Evolutionary conservation across 176 grass and related monocot genomes (phyloP).

Genomic region (Saccharum spontaneum): DNA sequence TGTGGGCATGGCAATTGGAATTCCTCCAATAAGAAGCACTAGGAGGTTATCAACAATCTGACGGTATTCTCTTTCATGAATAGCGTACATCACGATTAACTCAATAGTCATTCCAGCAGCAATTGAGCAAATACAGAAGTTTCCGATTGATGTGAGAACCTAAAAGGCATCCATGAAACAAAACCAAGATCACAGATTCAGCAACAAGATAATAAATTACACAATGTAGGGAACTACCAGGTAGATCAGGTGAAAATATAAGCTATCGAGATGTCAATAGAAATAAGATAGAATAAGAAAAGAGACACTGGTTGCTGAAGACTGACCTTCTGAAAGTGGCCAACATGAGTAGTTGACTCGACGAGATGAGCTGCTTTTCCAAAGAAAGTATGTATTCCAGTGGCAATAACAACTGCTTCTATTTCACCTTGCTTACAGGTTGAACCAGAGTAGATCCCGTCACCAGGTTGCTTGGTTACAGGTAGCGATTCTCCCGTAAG

Average conservation of each 20-base stretch:
- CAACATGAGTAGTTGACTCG: constrained; percentile 67
- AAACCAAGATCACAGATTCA: not conserved
- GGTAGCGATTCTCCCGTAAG: constrained; percentile 70
- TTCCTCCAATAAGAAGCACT: constrained; percentile 72
- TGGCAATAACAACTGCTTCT: constrained; percentile 78
- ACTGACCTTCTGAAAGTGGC: constrained; percentile 73
- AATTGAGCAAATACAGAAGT: constrained; percentile 82
- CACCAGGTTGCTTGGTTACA: constrained; percentile 65
- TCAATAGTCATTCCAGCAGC: constrained; percentile 60
- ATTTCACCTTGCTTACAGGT: constrained; percentile 85
- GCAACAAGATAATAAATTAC: not conserved
- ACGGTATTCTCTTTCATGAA: constrained; percentile 48
- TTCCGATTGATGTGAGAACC: constrained; percentile 73
- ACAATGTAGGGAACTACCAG: not conserved
- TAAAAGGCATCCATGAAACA: constrained; percentile 39
- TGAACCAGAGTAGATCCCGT: constrained; percentile 68
- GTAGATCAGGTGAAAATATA: not conserved
- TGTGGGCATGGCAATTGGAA: constrained; percentile 74
- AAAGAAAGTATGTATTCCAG: constrained; percentile 79
- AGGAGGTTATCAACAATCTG: constrained; percentile 70
- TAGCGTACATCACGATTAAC: constrained; percentile 56
- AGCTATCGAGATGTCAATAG: not conserved
- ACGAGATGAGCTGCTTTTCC: constrained; percentile 78
- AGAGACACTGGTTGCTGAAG: constrained; percentile 1
- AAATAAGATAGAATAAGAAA: not conserved